Evolutionary conservation across 2,329 filamentous ascomycete species (phyloP), one percentile per base, ranked within the genome.

Genomic region (Nigrospora sphaerica): DNA sequence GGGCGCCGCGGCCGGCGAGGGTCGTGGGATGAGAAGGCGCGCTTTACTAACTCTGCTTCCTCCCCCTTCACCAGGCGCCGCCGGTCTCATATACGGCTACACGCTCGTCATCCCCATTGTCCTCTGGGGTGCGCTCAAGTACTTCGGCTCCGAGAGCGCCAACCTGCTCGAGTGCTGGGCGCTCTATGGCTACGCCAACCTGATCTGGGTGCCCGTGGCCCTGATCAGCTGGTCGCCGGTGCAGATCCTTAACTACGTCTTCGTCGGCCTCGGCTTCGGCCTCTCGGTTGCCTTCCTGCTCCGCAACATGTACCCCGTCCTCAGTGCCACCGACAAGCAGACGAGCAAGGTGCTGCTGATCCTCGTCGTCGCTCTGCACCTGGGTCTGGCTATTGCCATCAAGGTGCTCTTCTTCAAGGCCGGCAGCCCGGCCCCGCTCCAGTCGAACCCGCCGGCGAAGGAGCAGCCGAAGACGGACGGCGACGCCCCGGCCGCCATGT

Each of bases 341-440:
- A 90, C 88, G 19, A 93, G 88, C 68, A 95, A 95, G 77, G 76
- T 89, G 18, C 69, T 98, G 51, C 75, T 98, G 49, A 73, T 97
- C 44, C 72, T 92, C 18, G 91, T 98, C 23, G 78, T 97, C 31
- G 77, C 80, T 31, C 73, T 97, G 52, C 93, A 98, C 69, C 84
- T 90, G 28, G 93, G 86, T n/a, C 74, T 98, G 54, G 81, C 92
- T 2, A 80, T 97, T 58, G 88, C 92, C 5, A 97, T 98, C 69
- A 97, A 97, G 77, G 85, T 96, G 49, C 71, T 97, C 28, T 97
- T 97, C 77, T 98, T 98, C 69, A 91, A 90, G 56, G 83, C 88
- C 55, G 82, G 78, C 42, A 89, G 85, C 66, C 80, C 81, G 43
- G 74, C 38, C 64, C 66, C 32, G 58, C 58, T 33, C 52, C 53